Percentiles rank a stretch among this genome's conserved stretches.
These are phyloP conservation scores for Desmodesmus armatus DNA, from an alignment of 139 green algal genomes.

Conservation along the genomic window DNA sequence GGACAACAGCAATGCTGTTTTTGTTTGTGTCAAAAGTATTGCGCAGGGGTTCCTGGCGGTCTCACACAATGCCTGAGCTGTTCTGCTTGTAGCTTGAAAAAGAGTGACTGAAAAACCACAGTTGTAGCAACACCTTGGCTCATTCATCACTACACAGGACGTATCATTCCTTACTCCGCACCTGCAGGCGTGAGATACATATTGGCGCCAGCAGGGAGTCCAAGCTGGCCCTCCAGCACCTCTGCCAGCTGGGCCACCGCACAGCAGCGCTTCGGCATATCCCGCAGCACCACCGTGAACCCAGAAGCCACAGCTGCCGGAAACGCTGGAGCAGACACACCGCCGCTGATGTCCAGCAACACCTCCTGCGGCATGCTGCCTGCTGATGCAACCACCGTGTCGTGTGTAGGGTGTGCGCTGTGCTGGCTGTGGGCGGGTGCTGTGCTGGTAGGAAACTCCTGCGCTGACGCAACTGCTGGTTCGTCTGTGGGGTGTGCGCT, in stretches of 20 bases:
- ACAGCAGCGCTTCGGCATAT: slow-evolving; percentile 20
- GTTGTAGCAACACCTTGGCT: too few species aligned
- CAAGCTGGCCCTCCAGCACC: slow-evolving; percentile 27
- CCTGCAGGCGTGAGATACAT: slow-evolving; percentile 57
- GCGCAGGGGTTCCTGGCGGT: too few species aligned
- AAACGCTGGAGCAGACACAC: background rate
- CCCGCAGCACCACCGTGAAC: slow-evolving; percentile 47
- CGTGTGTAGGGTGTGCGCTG: background rate
- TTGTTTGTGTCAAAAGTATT: too few species aligned
- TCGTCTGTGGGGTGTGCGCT: too few species aligned
- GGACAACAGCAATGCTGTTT: too few species aligned
- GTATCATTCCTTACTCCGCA: too few species aligned
- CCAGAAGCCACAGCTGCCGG: background rate
- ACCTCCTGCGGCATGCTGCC: background rate
- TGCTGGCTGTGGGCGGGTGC: background rate
- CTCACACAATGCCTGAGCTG: too few species aligned
- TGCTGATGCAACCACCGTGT: background rate
- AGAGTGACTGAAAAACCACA: too few species aligned
- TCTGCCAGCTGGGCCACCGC: slow-evolving; percentile 16
- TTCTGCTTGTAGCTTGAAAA: too few species aligned
- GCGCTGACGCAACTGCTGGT: background rate
- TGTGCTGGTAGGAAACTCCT: background rate
- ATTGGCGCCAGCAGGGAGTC: slow-evolving; percentile 51
- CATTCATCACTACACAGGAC: too few species aligned
- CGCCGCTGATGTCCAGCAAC: background rate